Percentiles rank a stretch among this genome's conserved stretches.
phyloP scores from a whole-genome alignment of 1,139 yeast species.

The Pichia sp. region DNA sequence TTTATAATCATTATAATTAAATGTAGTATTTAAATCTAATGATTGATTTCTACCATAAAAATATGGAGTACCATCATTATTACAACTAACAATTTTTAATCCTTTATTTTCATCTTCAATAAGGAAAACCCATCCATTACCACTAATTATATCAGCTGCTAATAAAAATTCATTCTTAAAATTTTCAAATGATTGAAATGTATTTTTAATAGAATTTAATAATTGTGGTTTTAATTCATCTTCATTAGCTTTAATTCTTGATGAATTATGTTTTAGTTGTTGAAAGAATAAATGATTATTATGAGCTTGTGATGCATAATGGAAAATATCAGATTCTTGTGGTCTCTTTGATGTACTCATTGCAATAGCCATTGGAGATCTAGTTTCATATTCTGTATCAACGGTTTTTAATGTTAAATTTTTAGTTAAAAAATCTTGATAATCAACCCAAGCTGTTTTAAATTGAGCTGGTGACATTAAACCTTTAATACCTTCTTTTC shows the following conservation, averaged over 20 bases:
- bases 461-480: constrained; percentile 66
- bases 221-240: constrained; percentile 29
- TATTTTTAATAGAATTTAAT: constrained; percentile 25
- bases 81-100: constrained; percentile 55
- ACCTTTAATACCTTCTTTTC: constrained; percentile 58
- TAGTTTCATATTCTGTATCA: constrained; percentile 75
- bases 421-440: constrained; percentile 63
- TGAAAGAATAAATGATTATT: constrained; percentile 87
- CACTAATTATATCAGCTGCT: constrained; percentile 49
- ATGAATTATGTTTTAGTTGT: constrained; percentile 40
- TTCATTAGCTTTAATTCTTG: constrained; percentile 28
- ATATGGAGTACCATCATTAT: constrained; percentile 90
- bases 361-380: constrained; percentile 71
- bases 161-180: constrained; percentile 48
- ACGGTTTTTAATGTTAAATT: constrained; percentile 67
- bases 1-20: constrained; percentile 48
- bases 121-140: constrained; percentile 87
- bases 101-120: constrained; percentile 69
- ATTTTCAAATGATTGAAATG: constrained; percentile 31
- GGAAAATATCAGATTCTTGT: constrained; percentile 66
- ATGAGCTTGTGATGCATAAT: constrained; percentile 85
- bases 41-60: constrained; percentile 68
- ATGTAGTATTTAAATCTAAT: constrained; percentile 69
- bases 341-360: constrained; percentile 67
- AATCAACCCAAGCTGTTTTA: constrained; percentile 70